These are phyloP conservation scores for Brassica incana DNA, from an alignment of 345 rosid genomes.

Conservation along the genomic window DNA sequence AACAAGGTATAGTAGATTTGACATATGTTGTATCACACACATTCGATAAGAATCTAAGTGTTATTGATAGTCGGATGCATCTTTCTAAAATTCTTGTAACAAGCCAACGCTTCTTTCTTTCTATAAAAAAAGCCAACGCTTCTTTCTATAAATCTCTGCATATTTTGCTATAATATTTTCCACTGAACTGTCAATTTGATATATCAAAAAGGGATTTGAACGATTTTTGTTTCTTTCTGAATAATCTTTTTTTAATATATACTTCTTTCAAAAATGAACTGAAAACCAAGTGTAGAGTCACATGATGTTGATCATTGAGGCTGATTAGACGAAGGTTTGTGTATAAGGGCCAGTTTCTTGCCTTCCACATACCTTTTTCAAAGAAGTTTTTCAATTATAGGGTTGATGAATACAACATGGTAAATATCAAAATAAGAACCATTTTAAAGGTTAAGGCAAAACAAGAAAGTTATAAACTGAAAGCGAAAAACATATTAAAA, in stretches of 20 bases:
- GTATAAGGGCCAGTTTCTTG: not conserved
- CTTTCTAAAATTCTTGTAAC: conserved; percentile 7
- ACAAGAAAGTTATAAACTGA: not conserved
- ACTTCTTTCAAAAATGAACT: not conserved
- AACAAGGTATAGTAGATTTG: conserved; percentile 1
- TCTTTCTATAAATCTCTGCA: not conserved
- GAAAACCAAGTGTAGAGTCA: not conserved
- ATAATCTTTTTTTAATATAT: too few relatives aligned
- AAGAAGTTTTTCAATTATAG: not conserved
- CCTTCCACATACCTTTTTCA: not conserved
- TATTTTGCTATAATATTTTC: not conserved
- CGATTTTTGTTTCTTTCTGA: not conserved
- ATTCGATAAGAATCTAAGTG: conserved; percentile 23
- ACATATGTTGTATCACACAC: conserved; percentile 8
- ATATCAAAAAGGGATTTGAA: not conserved
- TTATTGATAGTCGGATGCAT: conserved; percentile 16
- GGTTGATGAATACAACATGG: not conserved
- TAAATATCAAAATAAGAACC: not conserved
- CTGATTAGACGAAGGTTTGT: not conserved
- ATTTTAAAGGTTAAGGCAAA: not conserved
- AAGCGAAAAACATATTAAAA: not conserved
- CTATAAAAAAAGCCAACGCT: not conserved
- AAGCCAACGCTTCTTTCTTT: not conserved
- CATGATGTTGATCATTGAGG: not conserved
- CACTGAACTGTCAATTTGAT: not conserved